Conservation (phyloP, 108 stramenopile species). For the Cyclotella atomus region DNA sequence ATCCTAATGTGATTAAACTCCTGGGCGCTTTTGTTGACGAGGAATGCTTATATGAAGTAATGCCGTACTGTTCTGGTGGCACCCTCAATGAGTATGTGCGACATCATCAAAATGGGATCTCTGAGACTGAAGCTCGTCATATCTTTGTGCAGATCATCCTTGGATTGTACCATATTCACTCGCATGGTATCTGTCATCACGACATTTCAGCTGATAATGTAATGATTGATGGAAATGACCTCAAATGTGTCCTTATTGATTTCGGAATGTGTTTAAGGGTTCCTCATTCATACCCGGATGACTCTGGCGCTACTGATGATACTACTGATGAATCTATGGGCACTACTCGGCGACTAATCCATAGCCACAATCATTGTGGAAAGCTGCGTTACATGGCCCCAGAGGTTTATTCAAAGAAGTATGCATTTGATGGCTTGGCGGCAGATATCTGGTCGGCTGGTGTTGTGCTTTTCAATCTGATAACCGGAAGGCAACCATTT, state of each 20-base stretch:
- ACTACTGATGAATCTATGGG: constrained; percentile 67
- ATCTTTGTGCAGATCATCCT: constrained; percentile 83
- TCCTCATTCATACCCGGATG: constrained; percentile 68
- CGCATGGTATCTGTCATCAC: constrained; percentile 83
- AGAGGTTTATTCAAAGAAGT: constrained; percentile 65
- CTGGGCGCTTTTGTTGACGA: constrained; percentile 76
- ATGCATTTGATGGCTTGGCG: constrained; percentile 77
- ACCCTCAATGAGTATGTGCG: constrained; percentile 76
- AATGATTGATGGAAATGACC: constrained; percentile 54
- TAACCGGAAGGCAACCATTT: constrained; percentile 84
- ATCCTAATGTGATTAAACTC: constrained; percentile 69
- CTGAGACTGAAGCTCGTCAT: constrained; percentile 71
- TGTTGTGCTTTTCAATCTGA: constrained; percentile 86
- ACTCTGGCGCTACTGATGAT: constrained; percentile 35
- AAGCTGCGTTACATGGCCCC: constrained; percentile 89
- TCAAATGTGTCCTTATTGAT: constrained; percentile 85
- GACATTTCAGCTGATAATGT: constrained; percentile 87
- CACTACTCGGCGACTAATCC: constrained; percentile 57
- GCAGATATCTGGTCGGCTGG: constrained; percentile 91
- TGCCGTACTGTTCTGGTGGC: constrained; percentile 85
- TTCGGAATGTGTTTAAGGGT: constrained; percentile 93
- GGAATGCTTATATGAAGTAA: constrained; percentile 78
- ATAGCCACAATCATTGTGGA: constrained; percentile 63
- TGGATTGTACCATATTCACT: constrained; percentile 81
- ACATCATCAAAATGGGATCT: constrained; percentile 60